Conservation (phyloP, 2,329 filamentous ascomycete genomes). For the Lachnellula arida region DNA sequence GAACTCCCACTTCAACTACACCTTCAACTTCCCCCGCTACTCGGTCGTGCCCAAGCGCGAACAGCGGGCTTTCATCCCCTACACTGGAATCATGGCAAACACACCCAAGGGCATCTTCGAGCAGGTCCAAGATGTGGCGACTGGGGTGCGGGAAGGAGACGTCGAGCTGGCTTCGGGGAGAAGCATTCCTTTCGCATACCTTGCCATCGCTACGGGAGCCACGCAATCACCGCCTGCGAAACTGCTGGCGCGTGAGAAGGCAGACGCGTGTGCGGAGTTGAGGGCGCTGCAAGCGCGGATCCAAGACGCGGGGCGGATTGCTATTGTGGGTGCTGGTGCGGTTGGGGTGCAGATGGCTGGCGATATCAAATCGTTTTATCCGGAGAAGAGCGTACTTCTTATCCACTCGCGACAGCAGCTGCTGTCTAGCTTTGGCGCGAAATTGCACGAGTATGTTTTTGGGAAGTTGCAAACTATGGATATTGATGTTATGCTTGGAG, state of each 20-base stretch:
- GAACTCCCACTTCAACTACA: slow-evolving; percentile 47
- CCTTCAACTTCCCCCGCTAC: slow-evolving; percentile 46
- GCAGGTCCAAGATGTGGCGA: slow-evolving; percentile 31
- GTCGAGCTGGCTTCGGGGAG: slow-evolving; percentile 34
- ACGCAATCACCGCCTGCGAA: slow-evolving; percentile 32
- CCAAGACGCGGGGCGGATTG: slow-evolving; percentile 24
- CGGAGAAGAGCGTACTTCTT: slow-evolving; percentile 42
- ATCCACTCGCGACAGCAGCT: slow-evolving; percentile 42
- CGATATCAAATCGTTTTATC: slow-evolving; percentile 44
- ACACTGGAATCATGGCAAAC: slow-evolving; percentile 29
- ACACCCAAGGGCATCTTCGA: slow-evolving; percentile 32
- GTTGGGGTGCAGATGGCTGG: slow-evolving; percentile 46
- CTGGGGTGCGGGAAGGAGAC: slow-evolving; percentile 25
- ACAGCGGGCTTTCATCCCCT: slow-evolving; percentile 47
- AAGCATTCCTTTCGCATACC: slow-evolving; percentile 37
- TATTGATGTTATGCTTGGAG: slow-evolving; percentile 37
- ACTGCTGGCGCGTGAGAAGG: slow-evolving; percentile 27
- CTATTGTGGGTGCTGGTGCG: slow-evolving; percentile 42
- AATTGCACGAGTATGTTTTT: slow-evolving; percentile 35
- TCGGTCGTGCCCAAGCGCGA: slow-evolving; percentile 41
- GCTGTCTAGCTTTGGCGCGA: slow-evolving; percentile 38
- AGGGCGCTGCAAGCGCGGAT: slow-evolving; percentile 31
- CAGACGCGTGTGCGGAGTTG: slow-evolving; percentile 31
- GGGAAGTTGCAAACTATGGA: slow-evolving; percentile 34
- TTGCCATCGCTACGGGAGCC: slow-evolving; percentile 41